Conservation (phyloP, 2,329 filamentous ascomycete species). For the Talaromyces sp. region DNA sequence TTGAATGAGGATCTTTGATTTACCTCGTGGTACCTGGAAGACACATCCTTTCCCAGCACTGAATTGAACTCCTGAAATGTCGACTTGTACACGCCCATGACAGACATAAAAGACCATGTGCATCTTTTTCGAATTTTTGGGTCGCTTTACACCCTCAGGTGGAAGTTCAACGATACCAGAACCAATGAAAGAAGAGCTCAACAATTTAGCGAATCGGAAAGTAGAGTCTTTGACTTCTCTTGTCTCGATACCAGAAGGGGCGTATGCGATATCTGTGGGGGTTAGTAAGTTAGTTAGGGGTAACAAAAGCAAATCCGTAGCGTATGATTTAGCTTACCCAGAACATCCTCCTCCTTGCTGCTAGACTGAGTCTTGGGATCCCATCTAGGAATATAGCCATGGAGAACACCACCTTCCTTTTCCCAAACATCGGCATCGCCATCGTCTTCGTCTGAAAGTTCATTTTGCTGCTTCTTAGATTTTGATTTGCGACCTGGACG, state of each 20-base stretch:
- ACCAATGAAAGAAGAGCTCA: conserved; percentile 82
- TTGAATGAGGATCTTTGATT: conserved; percentile 38
- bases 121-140: conserved; percentile 93
- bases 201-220: conserved; percentile 87
- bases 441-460: conserved; percentile 44
- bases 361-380: conserved; percentile 42
- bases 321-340: conserved; percentile 34
- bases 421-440: conserved; percentile 49
- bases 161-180: conserved; percentile 88
- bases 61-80: conserved; percentile 63
- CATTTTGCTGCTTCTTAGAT: conserved; percentile 38
- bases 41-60: conserved; percentile 84
- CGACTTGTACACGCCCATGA: conserved; percentile 78
- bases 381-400: conserved; percentile 49
- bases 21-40: conserved; percentile 94
- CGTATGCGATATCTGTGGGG: conserved; percentile 61
- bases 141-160: conserved; percentile 77
- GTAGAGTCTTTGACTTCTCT: conserved; percentile 64
- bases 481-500: conserved; percentile 37
- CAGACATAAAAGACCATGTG: conserved; percentile 96
- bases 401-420: conserved; percentile 44
- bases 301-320: background rate
- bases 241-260: conserved; percentile 59
- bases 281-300: conserved; percentile 6
- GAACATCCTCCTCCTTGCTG: conserved; percentile 43